Conservation (phyloP, 257 asterid genomes). For the Scutellaria barbata region DNA sequence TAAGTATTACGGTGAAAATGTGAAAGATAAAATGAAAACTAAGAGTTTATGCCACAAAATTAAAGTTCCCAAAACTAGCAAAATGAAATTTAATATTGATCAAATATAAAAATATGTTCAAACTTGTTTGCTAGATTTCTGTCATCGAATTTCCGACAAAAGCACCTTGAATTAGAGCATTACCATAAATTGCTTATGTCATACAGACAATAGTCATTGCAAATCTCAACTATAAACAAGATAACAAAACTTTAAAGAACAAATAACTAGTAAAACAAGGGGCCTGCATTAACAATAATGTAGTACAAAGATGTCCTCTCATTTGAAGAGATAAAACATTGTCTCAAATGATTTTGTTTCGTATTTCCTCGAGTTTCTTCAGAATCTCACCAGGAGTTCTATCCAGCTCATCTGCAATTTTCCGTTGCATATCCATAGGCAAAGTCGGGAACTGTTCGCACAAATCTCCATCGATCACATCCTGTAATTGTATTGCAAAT, state of each 20-base stretch:
- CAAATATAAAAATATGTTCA: too few relatives aligned
- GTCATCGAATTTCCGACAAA: not conserved
- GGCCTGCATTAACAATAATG: slow-evolving; percentile 20
- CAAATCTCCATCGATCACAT: slow-evolving; percentile 94
- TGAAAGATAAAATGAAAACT: too few relatives aligned
- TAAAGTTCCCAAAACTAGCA: too few relatives aligned
- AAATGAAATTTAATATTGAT: too few relatives aligned
- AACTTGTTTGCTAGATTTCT: too few relatives aligned
- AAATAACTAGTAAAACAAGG: not conserved
- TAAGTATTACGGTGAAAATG: too few relatives aligned
- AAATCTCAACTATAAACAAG: slow-evolving; percentile 26
- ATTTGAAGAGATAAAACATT: not conserved
- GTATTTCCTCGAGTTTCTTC: slow-evolving; percentile 91
- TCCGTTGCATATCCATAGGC: slow-evolving; percentile 96
- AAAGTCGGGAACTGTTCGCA: slow-evolving; percentile 93
- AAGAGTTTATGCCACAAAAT: too few relatives aligned
- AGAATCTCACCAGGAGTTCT: slow-evolving; percentile 96
- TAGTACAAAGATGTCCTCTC: not conserved
- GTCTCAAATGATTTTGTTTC: slow-evolving; percentile 85
- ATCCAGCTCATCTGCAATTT: slow-evolving; percentile 95
- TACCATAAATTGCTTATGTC: not conserved
- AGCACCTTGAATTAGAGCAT: not conserved
- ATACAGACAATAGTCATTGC: slow-evolving; percentile 15
- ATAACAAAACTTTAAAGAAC: not conserved
- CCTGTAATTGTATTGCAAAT: slow-evolving; percentile 55